Evolutionary conservation across 2,329 filamentous ascomycete genomes (phyloP).

Genomic region (Verticillium alfalfae): DNA sequence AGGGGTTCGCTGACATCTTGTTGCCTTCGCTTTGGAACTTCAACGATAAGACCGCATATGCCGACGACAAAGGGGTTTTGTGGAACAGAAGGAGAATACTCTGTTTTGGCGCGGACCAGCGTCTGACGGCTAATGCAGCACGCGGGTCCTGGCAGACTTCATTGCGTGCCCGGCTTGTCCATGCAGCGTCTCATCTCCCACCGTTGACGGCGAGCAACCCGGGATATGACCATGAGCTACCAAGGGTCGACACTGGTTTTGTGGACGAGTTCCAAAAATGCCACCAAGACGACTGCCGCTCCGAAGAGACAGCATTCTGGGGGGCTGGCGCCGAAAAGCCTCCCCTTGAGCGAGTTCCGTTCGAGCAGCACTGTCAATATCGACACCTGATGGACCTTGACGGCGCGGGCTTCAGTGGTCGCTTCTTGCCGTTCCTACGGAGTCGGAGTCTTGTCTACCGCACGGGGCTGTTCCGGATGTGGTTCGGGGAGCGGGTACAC

Average conservation of each 20-base stretch:
- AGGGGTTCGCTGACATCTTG: conserved; percentile 70
- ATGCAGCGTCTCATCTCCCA: conserved; percentile 41
- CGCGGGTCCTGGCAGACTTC: conserved; percentile 51
- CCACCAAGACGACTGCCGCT: conserved; percentile 33
- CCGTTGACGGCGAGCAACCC: conserved; percentile 10
- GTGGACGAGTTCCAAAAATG: conserved; percentile 41
- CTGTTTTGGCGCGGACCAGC: conserved; percentile 71
- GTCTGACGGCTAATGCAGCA: conserved; percentile 42
- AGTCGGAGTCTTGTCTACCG: conserved; percentile 53
- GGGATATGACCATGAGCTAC: background rate
- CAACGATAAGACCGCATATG: conserved; percentile 41
- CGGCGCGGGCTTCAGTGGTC: conserved; percentile 59
- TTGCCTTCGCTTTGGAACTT: conserved; percentile 53
- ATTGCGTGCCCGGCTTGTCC: conserved; percentile 54
- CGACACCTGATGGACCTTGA: conserved; percentile 71
- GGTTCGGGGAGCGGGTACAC: conserved; percentile 69
- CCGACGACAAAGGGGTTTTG: conserved; percentile 29
- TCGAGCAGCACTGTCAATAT: conserved; percentile 50
- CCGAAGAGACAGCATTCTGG: conserved; percentile 24
- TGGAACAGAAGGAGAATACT: conserved; percentile 53
- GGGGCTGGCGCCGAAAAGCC: conserved; percentile 13
- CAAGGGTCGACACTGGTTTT: conserved; percentile 27
- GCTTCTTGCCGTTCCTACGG: conserved; percentile 63
- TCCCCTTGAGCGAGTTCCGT: conserved; percentile 16
- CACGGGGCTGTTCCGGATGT: conserved; percentile 66